phyloP scores from a whole-genome alignment of 75 land plant species.

The Sequoiadendron giganteum region DNA sequence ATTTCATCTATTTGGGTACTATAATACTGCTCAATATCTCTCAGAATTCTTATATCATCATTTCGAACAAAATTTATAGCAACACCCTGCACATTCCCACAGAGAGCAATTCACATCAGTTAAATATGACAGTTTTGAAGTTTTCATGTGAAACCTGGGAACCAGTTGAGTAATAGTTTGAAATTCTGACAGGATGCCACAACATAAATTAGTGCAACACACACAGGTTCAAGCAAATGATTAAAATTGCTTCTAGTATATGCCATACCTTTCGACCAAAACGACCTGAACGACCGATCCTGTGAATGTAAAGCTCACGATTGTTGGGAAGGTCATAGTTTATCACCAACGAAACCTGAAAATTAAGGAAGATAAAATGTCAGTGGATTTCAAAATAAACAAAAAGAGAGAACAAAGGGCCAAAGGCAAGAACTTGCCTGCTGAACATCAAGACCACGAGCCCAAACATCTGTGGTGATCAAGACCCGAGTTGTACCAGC shows the following conservation, averaged over 20 bases:
- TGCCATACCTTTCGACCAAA: slow-evolving; percentile 65
- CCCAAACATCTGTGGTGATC: slow-evolving; percentile 93
- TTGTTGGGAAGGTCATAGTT: slow-evolving; percentile 75
- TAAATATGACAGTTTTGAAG: background rate
- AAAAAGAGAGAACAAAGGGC: background rate
- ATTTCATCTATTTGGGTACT: slow-evolving; percentile 96
- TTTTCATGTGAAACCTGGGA: background rate
- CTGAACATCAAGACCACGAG: slow-evolving; percentile 87
- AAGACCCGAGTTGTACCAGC: slow-evolving; percentile 71
- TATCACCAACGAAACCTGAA: slow-evolving; percentile 66
- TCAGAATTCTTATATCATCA: slow-evolving; percentile 88
- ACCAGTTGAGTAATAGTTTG: background rate
- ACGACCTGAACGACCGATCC: slow-evolving; percentile 72
- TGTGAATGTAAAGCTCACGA: slow-evolving; percentile 67
- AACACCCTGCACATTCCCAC: slow-evolving; percentile 71
- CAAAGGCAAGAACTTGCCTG: slow-evolving; percentile 39
- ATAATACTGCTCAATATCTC: slow-evolving; percentile 96
- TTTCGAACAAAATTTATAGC: slow-evolving; percentile 95
- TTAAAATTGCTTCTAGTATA: background rate
- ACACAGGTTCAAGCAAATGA: background rate
- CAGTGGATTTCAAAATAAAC: background rate
- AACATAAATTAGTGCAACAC: background rate
- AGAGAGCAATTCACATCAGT: background rate
- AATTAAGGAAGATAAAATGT: slow-evolving; percentile 3
- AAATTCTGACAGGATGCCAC: background rate